Evolutionary conservation across 1,284 basidiomycete species (phyloP).

Genomic region (Sporisorium iseilematis-ciliati): DNA sequence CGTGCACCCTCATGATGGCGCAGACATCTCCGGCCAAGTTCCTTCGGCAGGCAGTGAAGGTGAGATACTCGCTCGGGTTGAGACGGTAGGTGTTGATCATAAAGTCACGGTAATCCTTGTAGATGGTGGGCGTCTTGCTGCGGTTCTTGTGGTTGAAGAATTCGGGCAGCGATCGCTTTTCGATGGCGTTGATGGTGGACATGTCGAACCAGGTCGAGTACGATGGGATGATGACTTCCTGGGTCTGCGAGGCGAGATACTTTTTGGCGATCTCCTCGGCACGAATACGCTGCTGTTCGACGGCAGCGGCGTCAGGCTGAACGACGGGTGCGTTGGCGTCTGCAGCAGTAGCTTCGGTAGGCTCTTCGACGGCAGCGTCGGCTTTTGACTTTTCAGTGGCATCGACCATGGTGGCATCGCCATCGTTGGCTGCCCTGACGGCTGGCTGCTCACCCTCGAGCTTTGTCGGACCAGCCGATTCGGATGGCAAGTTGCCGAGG

Average conservation of each 20-base stretch:
- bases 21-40: conserved; percentile 98
- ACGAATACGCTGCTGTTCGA: conserved; percentile 80
- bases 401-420: conserved; percentile 63
- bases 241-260: conserved; percentile 96
- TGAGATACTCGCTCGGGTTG: conserved; percentile 94
- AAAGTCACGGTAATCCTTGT: conserved; percentile 99
- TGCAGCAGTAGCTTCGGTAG: conserved; percentile 79
- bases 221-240: conserved; percentile 91
- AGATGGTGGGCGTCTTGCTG: conserved; percentile 91
- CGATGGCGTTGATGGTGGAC: conserved; percentile 90
- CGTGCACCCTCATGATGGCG: conserved; percentile 98
- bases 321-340: conserved; percentile 71
- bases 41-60: conserved; percentile 93
- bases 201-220: conserved; percentile 99
- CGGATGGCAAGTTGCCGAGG: conserved; percentile 64
- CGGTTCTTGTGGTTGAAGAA: conserved; percentile 95
- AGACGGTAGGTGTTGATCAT: conserved; percentile 99
- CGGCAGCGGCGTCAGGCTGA: conserved; percentile 77
- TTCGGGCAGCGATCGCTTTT: conserved; percentile 91
- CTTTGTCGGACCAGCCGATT: conserved; percentile 37
- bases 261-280: conserved; percentile 88
- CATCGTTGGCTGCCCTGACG: conserved; percentile 51
- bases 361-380: conserved; percentile 76
- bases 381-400: conserved; percentile 45
- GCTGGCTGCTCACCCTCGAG: conserved; percentile 40